A percentile compares a stretch with the other conserved stretches of the same genome.
Evolutionary conservation across 345 rosid genomes (phyloP).

Genomic region (Chamaenerion angustifolium): DNA sequence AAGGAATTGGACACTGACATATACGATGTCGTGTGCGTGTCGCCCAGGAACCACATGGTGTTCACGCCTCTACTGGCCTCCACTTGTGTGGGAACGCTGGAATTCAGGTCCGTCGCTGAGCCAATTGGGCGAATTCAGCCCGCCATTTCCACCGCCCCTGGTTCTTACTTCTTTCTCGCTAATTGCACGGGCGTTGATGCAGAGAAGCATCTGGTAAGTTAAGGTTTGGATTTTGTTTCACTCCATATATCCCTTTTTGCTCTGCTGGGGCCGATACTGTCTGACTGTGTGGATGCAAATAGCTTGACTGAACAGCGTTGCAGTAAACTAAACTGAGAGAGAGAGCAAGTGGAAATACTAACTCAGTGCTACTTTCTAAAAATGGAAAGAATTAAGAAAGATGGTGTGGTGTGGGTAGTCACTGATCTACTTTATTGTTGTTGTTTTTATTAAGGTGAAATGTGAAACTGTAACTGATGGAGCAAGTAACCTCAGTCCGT

Average conservation of each 20-base stretch:
- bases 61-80: conserved; percentile 87
- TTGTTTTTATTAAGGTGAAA: conserved; percentile 35
- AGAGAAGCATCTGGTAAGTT: conserved; percentile 34
- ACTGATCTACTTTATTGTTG: conserved; percentile 4
- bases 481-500: conserved; percentile 29
- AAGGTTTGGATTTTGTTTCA: too few relatives aligned
- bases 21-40: conserved; percentile 79
- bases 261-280: background rate
- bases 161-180: conserved; percentile 63
- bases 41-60: conserved; percentile 86
- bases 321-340: too few relatives aligned
- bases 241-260: background rate
- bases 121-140: conserved; percentile 80
- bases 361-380: too few relatives aligned
- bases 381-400: background rate
- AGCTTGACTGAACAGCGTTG: too few relatives aligned
- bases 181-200: conserved; percentile 52
- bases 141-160: conserved; percentile 63
- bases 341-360: too few relatives aligned
- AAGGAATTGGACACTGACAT: conserved; percentile 55
- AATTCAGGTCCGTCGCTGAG: conserved; percentile 87
- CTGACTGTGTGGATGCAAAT: too few relatives aligned
- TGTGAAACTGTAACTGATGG: conserved; percentile 80
- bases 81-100: conserved; percentile 93
- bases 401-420: background rate